These are phyloP conservation scores for Scleroderma citrinum DNA, from an alignment of 768 basidiomycete species.

Conservation along the genomic window DNA sequence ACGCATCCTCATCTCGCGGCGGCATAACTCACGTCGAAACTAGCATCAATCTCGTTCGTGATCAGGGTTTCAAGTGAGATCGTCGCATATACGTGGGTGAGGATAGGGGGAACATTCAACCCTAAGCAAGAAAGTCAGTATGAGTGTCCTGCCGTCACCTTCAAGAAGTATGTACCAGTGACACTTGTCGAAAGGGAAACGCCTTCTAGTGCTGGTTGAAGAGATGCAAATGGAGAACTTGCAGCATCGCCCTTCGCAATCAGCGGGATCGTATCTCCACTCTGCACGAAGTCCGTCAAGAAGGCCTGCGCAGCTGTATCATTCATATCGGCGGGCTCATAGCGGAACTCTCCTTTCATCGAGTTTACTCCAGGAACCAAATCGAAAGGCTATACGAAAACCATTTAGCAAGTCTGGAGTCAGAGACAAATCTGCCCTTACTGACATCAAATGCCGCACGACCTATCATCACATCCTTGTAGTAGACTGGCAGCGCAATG, in stretches of 20 bases:
- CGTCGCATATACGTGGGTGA: slow-evolving; percentile 49
- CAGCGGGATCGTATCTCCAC: slow-evolving; percentile 39
- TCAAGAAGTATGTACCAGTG: slow-evolving; percentile 29
- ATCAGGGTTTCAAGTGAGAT: slow-evolving; percentile 47
- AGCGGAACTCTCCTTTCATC: slow-evolving; percentile 57
- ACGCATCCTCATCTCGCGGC: background rate
- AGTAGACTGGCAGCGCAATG: slow-evolving; percentile 54
- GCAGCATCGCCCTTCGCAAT: slow-evolving; percentile 53
- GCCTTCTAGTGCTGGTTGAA: slow-evolving; percentile 50
- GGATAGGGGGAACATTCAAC: slow-evolving; percentile 49
- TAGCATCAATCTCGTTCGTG: slow-evolving; percentile 45
- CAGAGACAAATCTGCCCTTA: background rate
- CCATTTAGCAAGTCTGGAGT: background rate
- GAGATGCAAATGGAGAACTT: slow-evolving; percentile 58
- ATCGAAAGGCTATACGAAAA: slow-evolving; percentile 41
- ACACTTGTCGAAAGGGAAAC: slow-evolving; percentile 46
- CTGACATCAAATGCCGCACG: slow-evolving; percentile 54
- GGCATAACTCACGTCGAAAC: slow-evolving; percentile 46
- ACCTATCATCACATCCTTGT: slow-evolving; percentile 50
- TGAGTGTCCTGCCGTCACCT: background rate
- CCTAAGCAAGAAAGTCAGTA: slow-evolving; percentile 17
- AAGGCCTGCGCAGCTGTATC: slow-evolving; percentile 58
- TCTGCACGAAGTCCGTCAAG: slow-evolving; percentile 55
- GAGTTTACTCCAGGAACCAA: slow-evolving; percentile 53
- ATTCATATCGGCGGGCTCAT: slow-evolving; percentile 39